Percentiles rank a stretch among this genome's conserved stretches.
These are phyloP conservation scores for Leptographium wingfieldii DNA, from an alignment of 2,329 filamentous ascomycete species.

Conservation along the genomic window DNA sequence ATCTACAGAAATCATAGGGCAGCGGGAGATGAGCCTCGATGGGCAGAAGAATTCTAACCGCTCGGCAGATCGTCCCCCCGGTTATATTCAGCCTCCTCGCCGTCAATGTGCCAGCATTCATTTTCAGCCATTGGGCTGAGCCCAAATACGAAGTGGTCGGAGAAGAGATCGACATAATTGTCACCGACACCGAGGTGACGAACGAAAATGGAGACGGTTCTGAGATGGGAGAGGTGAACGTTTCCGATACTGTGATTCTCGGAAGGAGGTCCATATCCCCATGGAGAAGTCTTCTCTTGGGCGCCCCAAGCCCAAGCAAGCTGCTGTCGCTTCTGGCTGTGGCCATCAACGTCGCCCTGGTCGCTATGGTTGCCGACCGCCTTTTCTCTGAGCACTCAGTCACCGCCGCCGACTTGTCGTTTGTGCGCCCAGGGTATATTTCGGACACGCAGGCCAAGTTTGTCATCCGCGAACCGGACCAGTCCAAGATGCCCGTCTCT, in stretches of 20 bases:
- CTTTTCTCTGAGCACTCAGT: slow-evolving; percentile 64
- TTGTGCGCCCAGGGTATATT: slow-evolving; percentile 78
- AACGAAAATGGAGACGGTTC: slow-evolving; percentile 20
- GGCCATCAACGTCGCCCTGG: slow-evolving; percentile 56
- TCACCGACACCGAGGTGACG: slow-evolving; percentile 32
- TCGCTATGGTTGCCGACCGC: slow-evolving; percentile 62
- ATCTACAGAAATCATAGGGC: neutral
- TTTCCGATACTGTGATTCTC: slow-evolving; percentile 50
- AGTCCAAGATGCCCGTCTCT: slow-evolving; percentile 59
- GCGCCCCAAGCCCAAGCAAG: slow-evolving; percentile 60
- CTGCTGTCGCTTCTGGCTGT: slow-evolving; percentile 55
- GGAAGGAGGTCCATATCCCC: slow-evolving; percentile 42
- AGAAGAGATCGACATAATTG: slow-evolving; percentile 44
- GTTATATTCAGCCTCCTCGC: slow-evolving; percentile 49
- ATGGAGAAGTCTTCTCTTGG: slow-evolving; percentile 57
- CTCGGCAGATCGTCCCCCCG: slow-evolving; percentile 12
- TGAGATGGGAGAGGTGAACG: slow-evolving; percentile 39
- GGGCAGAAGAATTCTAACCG: neutral
- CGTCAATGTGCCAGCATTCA: slow-evolving; percentile 52
- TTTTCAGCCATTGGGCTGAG: slow-evolving; percentile 43
- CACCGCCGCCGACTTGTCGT: slow-evolving; percentile 63
- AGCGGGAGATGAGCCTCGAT: neutral
- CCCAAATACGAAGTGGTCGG: slow-evolving; percentile 46
- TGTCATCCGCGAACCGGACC: slow-evolving; percentile 73
- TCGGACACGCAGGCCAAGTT: slow-evolving; percentile 69